Base-by-base conservation (phyloP, 1,139 yeast genomes). In the Meyerozyma elateridarum region DNA sequence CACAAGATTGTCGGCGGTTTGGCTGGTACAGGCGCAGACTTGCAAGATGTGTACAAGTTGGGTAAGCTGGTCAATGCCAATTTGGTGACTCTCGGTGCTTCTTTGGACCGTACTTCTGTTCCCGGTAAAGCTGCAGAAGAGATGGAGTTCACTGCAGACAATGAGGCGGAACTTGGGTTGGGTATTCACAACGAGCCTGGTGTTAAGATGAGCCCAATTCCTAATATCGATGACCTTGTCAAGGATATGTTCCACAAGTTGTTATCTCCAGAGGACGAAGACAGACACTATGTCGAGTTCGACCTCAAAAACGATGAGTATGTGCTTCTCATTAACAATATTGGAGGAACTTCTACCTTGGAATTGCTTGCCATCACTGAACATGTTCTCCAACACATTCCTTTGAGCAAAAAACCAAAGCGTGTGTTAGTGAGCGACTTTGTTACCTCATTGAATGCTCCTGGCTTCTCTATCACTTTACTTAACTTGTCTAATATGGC, bases 101-200 rank as follows among this genome's bases (percentile, higher is more conserved):
- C 95, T 2, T 67, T 89, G 45, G 95, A 85, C 48, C 87, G 93
- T 48, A 87, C 94, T 35, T 77, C 85, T 29, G 94, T 87, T 26
- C 96, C 97, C 3, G 95, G 95, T 5, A 73, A 80, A 43, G 67
- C 73, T 9, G 73, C 40, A 13, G 62, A 73, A 31, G 71, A 80
- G 40, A 59, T 61, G 28, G 71, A 64, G 12, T 59, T 63, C 39
- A 61, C 70, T 28, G 59, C 54, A 5, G 53, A 51, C 3, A 60
- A 74, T 35, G 88, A 85, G 53, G 81, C 83, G 46, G 97, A 89
- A 56, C 69, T 89, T 41, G 97, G 97, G 17, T 81, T 89, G 78
- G 97, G 97, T 31, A 89, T 89, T 40, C 97, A 89, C 57, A 89
- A 89, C 51, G 97, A 89, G 53, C 93, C 96, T 0, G 96, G 96